Evolutionary conservation across 192 early-diverging fungal species (phyloP).

Genomic region (Haplosporangium gracile): DNA sequence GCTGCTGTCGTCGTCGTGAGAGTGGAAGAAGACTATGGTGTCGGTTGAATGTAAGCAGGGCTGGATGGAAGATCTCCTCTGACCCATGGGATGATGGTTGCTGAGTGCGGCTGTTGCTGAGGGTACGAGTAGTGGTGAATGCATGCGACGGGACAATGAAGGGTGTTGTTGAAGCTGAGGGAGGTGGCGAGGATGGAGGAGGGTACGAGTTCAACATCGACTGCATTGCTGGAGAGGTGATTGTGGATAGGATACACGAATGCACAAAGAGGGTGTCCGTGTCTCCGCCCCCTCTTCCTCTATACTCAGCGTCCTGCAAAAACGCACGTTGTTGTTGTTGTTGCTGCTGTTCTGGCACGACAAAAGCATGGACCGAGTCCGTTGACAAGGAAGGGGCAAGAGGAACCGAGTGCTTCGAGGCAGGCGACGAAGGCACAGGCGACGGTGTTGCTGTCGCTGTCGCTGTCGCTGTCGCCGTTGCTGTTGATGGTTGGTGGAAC

Average conservation of each 20-base stretch:
- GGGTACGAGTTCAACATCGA: constrained; percentile 15
- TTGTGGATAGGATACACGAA: constrained; percentile 28
- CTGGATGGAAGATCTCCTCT: not conserved
- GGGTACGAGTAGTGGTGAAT: not conserved
- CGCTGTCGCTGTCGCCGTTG: too few species aligned
- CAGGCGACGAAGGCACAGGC: not conserved
- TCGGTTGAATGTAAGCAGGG: not conserved
- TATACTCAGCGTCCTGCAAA: too few species aligned
- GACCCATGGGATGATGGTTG: not conserved
- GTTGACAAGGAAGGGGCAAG: not conserved
- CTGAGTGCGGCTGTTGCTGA: not conserved
- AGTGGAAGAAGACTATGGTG: not conserved
- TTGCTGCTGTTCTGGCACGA: not conserved
- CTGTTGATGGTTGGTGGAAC: not conserved
- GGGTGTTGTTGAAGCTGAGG: not conserved
- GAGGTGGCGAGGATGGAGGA: not conserved
- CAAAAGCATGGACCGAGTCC: not conserved
- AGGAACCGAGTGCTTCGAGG: not conserved
- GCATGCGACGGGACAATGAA: not conserved
- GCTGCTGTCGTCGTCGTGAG: not conserved
- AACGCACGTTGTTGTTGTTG: not conserved
- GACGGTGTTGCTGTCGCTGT: not conserved
- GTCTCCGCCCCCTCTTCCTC: not conserved
- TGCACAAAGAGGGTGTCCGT: not conserved
- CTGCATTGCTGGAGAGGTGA: constrained; percentile 6